Evolutionary conservation across 768 basidiomycete species (phyloP), one percentile per base, ranked within the genome.

Genomic region (Epithele typhae): DNA sequence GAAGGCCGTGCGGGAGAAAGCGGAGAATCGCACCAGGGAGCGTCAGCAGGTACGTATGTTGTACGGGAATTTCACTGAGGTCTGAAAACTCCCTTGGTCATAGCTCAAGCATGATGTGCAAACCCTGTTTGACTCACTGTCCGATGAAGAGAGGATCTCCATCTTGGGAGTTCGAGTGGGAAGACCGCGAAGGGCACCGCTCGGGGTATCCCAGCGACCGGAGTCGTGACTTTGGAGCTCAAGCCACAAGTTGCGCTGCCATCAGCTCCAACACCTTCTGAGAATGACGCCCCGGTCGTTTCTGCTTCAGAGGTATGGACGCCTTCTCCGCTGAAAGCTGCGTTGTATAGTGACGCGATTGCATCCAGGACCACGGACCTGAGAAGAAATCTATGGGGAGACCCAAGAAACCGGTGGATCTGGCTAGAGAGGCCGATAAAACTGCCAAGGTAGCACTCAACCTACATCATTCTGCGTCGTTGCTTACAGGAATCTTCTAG

Each of bases 101-200:
- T 46, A 90, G 86, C 82, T 81, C 10, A 81, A 77, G 61, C 64
- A 70, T 50, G 74, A 78, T 40, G 68, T 89, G 30, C 71, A 69
- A 39, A 57, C 61, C 3, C 56, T 78, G 17, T 86, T 90, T 51
- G 71, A 76, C 27, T 66, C 75, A 5, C 68, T 92, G 18, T 58
- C 85, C 3, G 72, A 79, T 48, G 65, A 70, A 18, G 84, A 87
- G 55, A 72, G 70, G 43, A 72, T 74, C 21, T 68, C 64, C 3
- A 72, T 90, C 24, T 61, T 87, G 25, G 76, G 79, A 4, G 18
- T 51, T 19, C 66, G 59, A 41, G 33, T 30, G 47, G 27, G 27
- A 30, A 30, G 27, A 14, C 27, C 27, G n/a, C n/a, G n/a, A n/a
- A n/a, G n/a, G n/a, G n/a, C n/a, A n/a, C n/a, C n/a, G n/a, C n/a